Conservation (phyloP, 2,329 filamentous ascomycete species). For the Phyllosticta capitalensis region DNA sequence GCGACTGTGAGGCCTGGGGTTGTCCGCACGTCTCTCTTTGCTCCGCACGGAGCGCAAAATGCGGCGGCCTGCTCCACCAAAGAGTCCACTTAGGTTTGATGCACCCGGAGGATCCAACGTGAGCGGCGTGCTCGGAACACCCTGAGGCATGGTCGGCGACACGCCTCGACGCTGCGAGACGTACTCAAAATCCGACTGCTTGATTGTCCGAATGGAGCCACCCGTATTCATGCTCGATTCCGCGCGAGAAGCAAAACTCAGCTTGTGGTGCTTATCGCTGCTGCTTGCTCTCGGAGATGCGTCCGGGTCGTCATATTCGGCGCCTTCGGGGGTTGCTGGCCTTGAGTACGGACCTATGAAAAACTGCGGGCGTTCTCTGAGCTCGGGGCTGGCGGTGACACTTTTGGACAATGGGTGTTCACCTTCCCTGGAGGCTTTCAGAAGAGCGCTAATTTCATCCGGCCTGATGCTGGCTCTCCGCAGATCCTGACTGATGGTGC, state of each 20-base stretch:
- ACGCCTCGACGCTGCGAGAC: slow-evolving; percentile 16
- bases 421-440: slow-evolving; percentile 41
- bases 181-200: slow-evolving; percentile 28
- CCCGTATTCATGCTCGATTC: slow-evolving; percentile 32
- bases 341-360: slow-evolving; percentile 31
- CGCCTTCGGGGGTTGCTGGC: slow-evolving; percentile 30
- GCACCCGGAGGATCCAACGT: slow-evolving; percentile 34
- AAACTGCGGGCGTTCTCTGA: slow-evolving; percentile 26
- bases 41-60: slow-evolving; percentile 37
- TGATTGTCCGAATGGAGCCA: slow-evolving; percentile 37
- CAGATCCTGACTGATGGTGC: slow-evolving; percentile 45
- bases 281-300: slow-evolving; percentile 15
- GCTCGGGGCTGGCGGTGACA: slow-evolving; percentile 58
- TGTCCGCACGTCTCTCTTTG: slow-evolving; percentile 31
- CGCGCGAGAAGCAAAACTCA: slow-evolving; percentile 25
- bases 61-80: slow-evolving; percentile 37
- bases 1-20: slow-evolving; percentile 40
- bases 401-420: slow-evolving; percentile 71
- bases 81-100: slow-evolving; percentile 34
- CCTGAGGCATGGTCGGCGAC: slow-evolving; percentile 33
- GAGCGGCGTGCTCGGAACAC: slow-evolving; percentile 34
- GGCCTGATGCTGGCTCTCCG: slow-evolving; percentile 49
- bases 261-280: slow-evolving; percentile 16
- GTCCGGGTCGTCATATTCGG: slow-evolving; percentile 19
- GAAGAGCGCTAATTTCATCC: slow-evolving; percentile 46